Conservation (phyloP, 305 asterid genomes). For the Galium porrigens region DNA sequence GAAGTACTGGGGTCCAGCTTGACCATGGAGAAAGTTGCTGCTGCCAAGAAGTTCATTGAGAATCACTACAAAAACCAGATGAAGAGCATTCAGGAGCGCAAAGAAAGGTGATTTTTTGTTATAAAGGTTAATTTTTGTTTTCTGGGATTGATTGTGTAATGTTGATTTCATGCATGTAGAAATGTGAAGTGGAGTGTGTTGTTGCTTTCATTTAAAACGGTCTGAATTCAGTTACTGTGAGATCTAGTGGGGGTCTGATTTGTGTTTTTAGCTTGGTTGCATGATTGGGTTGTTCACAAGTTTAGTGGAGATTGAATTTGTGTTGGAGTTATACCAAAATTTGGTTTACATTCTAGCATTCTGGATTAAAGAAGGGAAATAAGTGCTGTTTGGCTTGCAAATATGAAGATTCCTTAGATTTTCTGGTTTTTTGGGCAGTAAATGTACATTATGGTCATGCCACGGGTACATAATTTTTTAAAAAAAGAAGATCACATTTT, state of each 20-base stretch:
- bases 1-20: slow-evolving; percentile 23
- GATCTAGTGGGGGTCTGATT: slow-evolving; percentile 14
- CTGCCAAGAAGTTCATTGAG: slow-evolving; percentile 26
- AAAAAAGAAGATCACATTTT: not conserved
- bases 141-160: not conserved
- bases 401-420: slow-evolving; percentile 5
- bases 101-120: slow-evolving; percentile 19
- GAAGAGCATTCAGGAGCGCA: slow-evolving; percentile 27
- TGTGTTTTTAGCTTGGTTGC: slow-evolving; percentile 4
- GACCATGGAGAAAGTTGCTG: slow-evolving; percentile 29
- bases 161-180: not conserved
- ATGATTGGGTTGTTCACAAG: not conserved
- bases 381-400: slow-evolving; percentile 9
- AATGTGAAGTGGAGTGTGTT: not conserved
- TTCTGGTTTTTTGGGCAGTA: not conserved
- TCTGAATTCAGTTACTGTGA: slow-evolving; percentile 7
- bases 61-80: slow-evolving; percentile 28
- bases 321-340: not conserved
- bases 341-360: not conserved
- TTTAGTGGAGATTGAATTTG: not conserved
- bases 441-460: not conserved
- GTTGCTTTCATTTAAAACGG: not conserved
- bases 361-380: not conserved
- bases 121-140: not conserved
- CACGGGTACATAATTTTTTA: not conserved